A percentile compares a stretch with the other conserved stretches of the same genome.
Conservation (phyloP, 106 monocot species). For the Amphibolis antarctica region DNA sequence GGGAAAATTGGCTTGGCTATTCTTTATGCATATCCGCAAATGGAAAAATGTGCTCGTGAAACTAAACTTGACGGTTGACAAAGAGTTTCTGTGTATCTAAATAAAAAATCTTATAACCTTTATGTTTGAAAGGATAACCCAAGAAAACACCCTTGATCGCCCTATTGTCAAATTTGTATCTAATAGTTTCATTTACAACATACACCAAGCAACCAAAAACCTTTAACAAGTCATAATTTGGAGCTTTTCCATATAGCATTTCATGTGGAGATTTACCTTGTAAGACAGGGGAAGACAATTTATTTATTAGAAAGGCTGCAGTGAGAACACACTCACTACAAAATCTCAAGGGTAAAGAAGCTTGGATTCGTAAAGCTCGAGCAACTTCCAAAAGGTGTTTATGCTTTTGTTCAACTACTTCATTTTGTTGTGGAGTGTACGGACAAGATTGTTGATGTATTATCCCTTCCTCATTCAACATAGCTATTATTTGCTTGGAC, state of each 20-base stretch:
- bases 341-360: not conserved
- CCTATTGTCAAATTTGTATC: not conserved
- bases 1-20: too few relatives aligned
- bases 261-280: not conserved
- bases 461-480: not conserved
- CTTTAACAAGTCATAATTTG: not conserved
- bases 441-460: not conserved
- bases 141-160: not conserved
- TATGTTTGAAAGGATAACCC: not conserved
- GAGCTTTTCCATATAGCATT: not conserved
- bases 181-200: not conserved
- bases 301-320: not conserved
- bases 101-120: not conserved
- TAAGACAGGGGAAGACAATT: not conserved
- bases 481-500: not conserved
- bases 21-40: not conserved
- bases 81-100: too few relatives aligned
- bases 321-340: not conserved
- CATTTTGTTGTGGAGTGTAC: not conserved
- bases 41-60: not conserved
- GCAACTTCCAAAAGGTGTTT: not conserved
- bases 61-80: not conserved
- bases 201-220: not conserved
- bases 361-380: not conserved
- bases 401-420: not conserved